Evolutionary conservation across 768 basidiomycete species (phyloP).

Genomic region (Boletus sp.): DNA sequence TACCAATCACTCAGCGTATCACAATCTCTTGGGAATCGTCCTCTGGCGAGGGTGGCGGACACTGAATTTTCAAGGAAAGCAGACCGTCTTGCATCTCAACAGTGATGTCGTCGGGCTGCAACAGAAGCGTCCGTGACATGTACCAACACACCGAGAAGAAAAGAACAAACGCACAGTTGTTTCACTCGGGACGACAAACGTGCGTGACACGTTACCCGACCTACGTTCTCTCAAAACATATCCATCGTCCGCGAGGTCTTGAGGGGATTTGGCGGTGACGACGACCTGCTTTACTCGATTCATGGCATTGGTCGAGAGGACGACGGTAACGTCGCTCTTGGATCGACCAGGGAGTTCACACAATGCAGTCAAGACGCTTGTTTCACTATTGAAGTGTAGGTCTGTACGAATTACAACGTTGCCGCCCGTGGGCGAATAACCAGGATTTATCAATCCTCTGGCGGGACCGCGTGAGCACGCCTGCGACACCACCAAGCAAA

Average conservation of each 20-base stretch:
- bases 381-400: constrained; percentile 51
- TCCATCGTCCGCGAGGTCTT: constrained; percentile 37
- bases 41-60: constrained; percentile 41
- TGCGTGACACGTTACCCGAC: constrained; percentile 48
- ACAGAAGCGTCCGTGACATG: constrained; percentile 7
- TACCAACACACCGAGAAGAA: background rate
- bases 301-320: constrained; percentile 56
- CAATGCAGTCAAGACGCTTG: constrained; percentile 51
- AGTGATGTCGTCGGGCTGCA: constrained; percentile 51
- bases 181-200: constrained; percentile 51
- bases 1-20: constrained; percentile 41
- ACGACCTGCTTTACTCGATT: constrained; percentile 62
- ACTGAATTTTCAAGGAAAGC: constrained; percentile 52
- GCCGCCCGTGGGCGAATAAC: constrained; percentile 14
- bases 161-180: constrained; percentile 47
- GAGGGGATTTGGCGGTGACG: constrained; percentile 47
- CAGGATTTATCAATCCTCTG: constrained; percentile 26
- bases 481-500: background rate
- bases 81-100: constrained; percentile 60
- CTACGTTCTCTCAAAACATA: constrained; percentile 54
- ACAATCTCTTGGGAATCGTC: constrained; percentile 46
- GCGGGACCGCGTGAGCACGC: constrained; percentile 11
- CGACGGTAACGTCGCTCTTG: constrained; percentile 53
- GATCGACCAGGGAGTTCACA: constrained; percentile 71
- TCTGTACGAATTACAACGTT: constrained; percentile 58